Evolutionary conservation across 331 rosid genomes (phyloP).

Genomic region (Pyracantha coccinea): DNA sequence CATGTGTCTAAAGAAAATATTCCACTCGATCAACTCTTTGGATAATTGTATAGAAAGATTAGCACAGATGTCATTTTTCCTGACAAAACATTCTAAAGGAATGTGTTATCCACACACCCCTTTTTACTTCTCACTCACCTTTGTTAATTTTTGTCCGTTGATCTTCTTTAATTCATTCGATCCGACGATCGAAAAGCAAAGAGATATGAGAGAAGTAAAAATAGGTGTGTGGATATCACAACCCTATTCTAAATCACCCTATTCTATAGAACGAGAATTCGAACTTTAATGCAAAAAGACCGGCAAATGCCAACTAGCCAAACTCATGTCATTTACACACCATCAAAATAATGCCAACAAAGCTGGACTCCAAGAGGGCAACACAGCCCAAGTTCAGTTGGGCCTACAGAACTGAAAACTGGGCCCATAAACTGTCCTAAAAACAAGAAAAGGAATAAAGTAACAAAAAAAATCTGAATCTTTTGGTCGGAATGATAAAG

Average conservation of each 20-base stretch:
- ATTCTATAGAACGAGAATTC: not conserved
- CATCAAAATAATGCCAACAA: not conserved
- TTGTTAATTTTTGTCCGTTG: no score
- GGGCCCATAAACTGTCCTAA: not conserved
- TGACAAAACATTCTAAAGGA: no score
- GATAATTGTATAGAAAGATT: not conserved
- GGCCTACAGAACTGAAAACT: not conserved
- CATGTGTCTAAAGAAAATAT: no score
- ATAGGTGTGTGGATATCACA: fast-evolving
- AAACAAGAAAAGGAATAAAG: not conserved
- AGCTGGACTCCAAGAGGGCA: not conserved
- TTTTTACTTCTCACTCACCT: no score
- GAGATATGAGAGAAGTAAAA: no score
- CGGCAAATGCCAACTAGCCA: not conserved
- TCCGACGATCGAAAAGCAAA: fast-evolving
- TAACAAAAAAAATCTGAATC: not conserved
- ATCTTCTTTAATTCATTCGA: no score
- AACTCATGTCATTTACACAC: not conserved
- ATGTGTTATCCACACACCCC: no score
- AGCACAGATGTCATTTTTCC: not conserved
- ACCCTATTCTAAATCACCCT: not conserved
- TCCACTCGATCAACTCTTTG: no score
- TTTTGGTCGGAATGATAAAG: not conserved
- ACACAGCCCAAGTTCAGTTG: not conserved
- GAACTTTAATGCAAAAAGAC: not conserved